These are phyloP conservation scores for Tephrocybe rancida DNA, from an alignment of 768 basidiomycete genomes.

Conservation along the genomic window DNA sequence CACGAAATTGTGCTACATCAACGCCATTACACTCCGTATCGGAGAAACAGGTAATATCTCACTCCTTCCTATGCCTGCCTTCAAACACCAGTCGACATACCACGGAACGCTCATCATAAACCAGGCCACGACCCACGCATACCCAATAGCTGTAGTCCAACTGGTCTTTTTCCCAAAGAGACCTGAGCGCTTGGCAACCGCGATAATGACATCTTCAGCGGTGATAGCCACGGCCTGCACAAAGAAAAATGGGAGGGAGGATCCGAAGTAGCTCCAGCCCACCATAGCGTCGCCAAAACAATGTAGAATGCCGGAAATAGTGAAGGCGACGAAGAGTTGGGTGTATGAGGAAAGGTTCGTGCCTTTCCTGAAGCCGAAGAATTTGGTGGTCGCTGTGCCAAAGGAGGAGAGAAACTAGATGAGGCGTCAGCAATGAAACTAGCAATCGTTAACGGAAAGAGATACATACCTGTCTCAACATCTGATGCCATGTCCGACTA, in stretches of 20 bases:
- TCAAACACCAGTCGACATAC: too few species aligned
- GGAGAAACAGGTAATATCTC: too few species aligned
- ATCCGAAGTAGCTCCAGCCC: constrained; percentile 10
- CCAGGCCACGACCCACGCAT: too few species aligned
- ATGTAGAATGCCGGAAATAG: constrained; percentile 28
- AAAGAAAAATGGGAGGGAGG: constrained; percentile 27
- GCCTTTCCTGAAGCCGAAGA: constrained; percentile 17
- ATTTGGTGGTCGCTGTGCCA: constrained; percentile 17
- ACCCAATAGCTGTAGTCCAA: too few species aligned
- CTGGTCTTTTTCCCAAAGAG: too few species aligned
- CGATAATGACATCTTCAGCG: constrained; percentile 24
- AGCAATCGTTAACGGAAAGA: neutral
- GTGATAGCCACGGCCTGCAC: constrained; percentile 31
- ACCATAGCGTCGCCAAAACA: constrained; percentile 26
- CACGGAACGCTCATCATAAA: too few species aligned
- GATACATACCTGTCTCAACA: too few species aligned
- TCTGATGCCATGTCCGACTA: too few species aligned
- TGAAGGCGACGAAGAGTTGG: constrained; percentile 27
- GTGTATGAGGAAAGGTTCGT: constrained; percentile 19
- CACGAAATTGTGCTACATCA: too few species aligned
- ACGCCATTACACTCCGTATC: too few species aligned
- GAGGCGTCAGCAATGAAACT: neutral
- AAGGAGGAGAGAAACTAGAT: constrained; percentile 20
- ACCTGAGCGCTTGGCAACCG: too few species aligned
- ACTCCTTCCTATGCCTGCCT: too few species aligned